A percentile compares a stretch with the other conserved stretches of the same genome.
These are phyloP conservation scores for Teratosphaeria gauchensis DNA, from an alignment of 2,329 filamentous ascomycete genomes.

Conservation along the genomic window DNA sequence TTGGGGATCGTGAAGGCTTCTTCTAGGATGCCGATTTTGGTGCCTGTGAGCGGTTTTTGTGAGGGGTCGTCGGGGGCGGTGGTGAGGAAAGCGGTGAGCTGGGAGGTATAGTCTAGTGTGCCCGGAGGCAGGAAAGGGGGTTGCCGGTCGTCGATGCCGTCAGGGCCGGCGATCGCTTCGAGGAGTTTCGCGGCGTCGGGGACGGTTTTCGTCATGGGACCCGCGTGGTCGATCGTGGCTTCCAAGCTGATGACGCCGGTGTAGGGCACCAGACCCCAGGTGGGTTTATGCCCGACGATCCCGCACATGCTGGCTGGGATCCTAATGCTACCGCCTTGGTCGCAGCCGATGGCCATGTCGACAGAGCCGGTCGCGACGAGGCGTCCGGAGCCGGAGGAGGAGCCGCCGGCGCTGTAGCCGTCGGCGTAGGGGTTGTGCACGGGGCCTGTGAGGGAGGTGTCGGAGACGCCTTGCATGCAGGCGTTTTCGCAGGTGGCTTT, in stretches of 20 bases:
- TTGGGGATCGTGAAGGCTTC: slow-evolving; percentile 32
- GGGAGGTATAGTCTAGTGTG: slow-evolving; percentile 19
- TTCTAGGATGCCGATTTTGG: slow-evolving; percentile 36
- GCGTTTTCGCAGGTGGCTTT: slow-evolving; percentile 39
- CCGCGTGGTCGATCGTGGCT: slow-evolving; percentile 36
- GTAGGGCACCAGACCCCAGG: slow-evolving; percentile 42
- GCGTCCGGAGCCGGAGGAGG: slow-evolving; percentile 33
- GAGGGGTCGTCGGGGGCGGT: slow-evolving; percentile 2
- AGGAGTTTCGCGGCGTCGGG: slow-evolving; percentile 36
- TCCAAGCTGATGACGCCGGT: slow-evolving; percentile 36
- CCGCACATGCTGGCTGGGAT: slow-evolving; percentile 30
- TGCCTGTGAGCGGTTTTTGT: slow-evolving; percentile 14
- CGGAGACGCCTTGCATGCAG: slow-evolving; percentile 11
- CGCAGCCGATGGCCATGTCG: slow-evolving; percentile 29
- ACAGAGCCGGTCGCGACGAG: slow-evolving; percentile 33
- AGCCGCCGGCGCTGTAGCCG: slow-evolving; percentile 38
- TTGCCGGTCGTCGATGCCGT: slow-evolving; percentile 36
- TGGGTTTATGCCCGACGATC: slow-evolving; percentile 34
- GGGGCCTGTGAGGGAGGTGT: slow-evolving; percentile 19
- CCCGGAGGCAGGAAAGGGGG: slow-evolving; percentile 17
- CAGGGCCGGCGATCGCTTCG: slow-evolving; percentile 38
- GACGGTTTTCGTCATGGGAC: slow-evolving; percentile 36
- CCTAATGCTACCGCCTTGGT: slow-evolving; percentile 31
- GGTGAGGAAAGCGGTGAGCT: slow-evolving; percentile 17
- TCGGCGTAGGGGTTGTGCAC: slow-evolving; percentile 35